A percentile compares a stretch with the other conserved stretches of the same genome.
Evolutionary conservation across 208 protist genomes (phyloP).

Genomic region (Leishmania tarentolae): DNA sequence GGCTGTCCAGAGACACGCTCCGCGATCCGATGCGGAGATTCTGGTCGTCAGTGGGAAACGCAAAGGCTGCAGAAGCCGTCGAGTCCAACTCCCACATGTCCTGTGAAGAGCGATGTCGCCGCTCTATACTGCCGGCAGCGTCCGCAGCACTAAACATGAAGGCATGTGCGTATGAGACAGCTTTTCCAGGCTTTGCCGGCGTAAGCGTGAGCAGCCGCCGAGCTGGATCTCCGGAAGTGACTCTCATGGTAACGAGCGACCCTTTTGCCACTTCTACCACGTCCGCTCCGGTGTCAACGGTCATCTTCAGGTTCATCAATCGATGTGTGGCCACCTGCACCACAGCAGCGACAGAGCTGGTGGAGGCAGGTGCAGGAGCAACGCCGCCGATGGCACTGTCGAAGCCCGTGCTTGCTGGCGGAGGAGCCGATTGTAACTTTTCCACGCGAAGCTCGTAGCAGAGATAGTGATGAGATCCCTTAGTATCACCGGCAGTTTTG

Average conservation of each 20-base stretch:
- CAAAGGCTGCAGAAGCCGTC: slow-evolving; percentile 14
- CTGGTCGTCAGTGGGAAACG: slow-evolving; percentile 2
- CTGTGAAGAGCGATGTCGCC: not conserved
- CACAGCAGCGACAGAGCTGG: slow-evolving; percentile 5
- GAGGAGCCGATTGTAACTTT: not conserved
- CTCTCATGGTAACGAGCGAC: not conserved
- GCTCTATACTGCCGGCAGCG: not conserved
- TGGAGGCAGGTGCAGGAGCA: not conserved
- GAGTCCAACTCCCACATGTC: slow-evolving; percentile 3
- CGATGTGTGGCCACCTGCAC: slow-evolving; percentile 15
- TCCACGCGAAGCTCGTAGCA: slow-evolving; percentile 32
- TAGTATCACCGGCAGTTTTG: not conserved
- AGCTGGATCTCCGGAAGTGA: slow-evolving; percentile 15
- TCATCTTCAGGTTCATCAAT: slow-evolving; percentile 24
- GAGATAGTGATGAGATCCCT: not conserved
- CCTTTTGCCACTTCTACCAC: slow-evolving; percentile 4
- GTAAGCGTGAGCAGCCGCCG: slow-evolving; percentile 11
- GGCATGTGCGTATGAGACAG: slow-evolving; percentile 19
- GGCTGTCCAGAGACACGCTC: slow-evolving; percentile 27
- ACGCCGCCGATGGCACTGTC: not conserved
- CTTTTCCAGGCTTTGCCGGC: slow-evolving; percentile 17
- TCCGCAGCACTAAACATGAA: slow-evolving; percentile 15
- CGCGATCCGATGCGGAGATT: not conserved
- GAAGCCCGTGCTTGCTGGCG: not conserved
- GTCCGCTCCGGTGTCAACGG: not conserved